Conservation (phyloP, 1,284 basidiomycete genomes). For the Sporisorium exsertum region DNA sequence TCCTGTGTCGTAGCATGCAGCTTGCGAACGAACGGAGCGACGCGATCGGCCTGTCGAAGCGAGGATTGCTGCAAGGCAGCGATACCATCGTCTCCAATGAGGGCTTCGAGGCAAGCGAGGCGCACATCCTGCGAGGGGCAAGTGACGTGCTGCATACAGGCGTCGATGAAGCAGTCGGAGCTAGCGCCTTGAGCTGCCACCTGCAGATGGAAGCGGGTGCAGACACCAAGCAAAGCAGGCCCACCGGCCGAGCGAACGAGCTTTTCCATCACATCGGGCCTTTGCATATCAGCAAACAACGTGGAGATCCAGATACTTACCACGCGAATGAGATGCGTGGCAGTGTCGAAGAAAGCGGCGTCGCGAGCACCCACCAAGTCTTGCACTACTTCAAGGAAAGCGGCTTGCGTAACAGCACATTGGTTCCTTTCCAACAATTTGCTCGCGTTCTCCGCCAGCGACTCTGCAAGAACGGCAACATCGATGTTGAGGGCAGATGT, state of each 20-base stretch:
- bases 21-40: conserved; percentile 17
- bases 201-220: conserved; percentile 34
- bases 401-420: conserved; percentile 51
- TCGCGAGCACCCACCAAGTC: conserved; percentile 27
- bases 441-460: conserved; percentile 18
- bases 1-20: conserved; percentile 24
- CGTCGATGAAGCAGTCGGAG: conserved; percentile 18
- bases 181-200: conserved; percentile 6
- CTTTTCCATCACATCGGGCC: conserved; percentile 17
- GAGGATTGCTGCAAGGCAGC: conserved; percentile 21
- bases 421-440: conserved; percentile 39
- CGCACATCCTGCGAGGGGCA: conserved; percentile 28
- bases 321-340: conserved; percentile 16
- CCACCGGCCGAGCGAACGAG: conserved; percentile 23
- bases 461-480: conserved; percentile 13
- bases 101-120: conserved; percentile 34
- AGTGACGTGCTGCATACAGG: conserved; percentile 11
- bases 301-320: conserved; percentile 25
- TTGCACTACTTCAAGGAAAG: conserved; percentile 51
- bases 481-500: conserved; percentile 13
- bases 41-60: conserved; percentile 9
- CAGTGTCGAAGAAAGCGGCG: conserved; percentile 17
- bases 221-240: conserved; percentile 29
- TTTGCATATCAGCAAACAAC: conserved; percentile 14
- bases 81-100: conserved; percentile 35